Conservation (phyloP, 768 basidiomycete species). For the Suillus spraguei region DNA sequence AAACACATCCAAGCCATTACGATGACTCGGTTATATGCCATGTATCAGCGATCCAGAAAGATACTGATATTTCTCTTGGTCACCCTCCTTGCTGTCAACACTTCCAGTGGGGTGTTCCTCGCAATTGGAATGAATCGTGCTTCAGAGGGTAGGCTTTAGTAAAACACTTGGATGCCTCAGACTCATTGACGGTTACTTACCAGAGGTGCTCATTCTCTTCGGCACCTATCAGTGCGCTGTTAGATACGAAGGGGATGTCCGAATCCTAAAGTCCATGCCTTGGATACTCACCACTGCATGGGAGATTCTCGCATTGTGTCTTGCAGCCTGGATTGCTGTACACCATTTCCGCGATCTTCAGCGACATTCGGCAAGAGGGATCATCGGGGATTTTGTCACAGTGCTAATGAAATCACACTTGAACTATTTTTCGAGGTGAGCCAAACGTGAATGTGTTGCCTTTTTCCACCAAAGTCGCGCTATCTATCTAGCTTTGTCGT, state of each 20-base stretch:
- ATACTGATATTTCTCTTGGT: background rate
- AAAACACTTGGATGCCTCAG: background rate
- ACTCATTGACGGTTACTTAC: background rate
- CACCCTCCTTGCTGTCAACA: background rate
- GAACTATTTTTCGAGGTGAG: background rate
- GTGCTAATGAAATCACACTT: background rate
- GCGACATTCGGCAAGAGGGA: slow-evolving; percentile 1
- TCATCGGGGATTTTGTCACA: background rate
- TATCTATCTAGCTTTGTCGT: background rate
- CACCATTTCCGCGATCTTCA: background rate
- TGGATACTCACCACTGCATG: background rate
- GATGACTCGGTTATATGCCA: background rate
- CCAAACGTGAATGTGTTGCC: background rate
- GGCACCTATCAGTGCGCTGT: background rate
- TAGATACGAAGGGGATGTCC: background rate
- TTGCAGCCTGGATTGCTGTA: background rate
- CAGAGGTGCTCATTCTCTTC: background rate
- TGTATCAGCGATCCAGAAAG: slow-evolving; percentile 5
- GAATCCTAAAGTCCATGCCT: background rate
- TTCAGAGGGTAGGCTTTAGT: background rate
- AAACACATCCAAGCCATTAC: background rate
- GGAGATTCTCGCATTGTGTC: background rate
- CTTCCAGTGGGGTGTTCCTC: background rate
- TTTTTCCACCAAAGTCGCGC: background rate
- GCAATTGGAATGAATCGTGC: background rate